Base-by-base conservation (phyloP, 768 basidiomycete genomes). In the Rhodotorula taiwanensis region DNA sequence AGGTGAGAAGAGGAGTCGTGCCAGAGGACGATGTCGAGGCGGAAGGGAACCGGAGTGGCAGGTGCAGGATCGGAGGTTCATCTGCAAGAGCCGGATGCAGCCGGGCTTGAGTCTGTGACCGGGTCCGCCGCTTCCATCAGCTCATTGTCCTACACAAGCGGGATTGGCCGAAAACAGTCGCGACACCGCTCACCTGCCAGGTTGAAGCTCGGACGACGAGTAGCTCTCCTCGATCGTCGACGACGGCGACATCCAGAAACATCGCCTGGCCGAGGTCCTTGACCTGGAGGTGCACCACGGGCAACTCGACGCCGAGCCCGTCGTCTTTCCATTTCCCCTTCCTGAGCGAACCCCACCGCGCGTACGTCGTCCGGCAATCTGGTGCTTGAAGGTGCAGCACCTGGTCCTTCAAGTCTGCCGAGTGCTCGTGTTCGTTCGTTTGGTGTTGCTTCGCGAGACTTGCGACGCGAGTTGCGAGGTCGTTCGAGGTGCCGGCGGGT, bases 301-400 rank as follows among this genome's bases (percentile, higher is more conserved):
- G 53, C 21, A 67, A 41, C n/a, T 55, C 25, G 11, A 67, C 36
- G 18, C 66, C 66, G 1, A 67, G 45, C 7, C 42, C 57, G 10
- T 39, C 25, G 9, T 44, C 13, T n/a, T 6, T 27, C 47, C 33
- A 41, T 6, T 5, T 28, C 41, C 13, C 45, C 16, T 51, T 14
- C 11, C 30, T 18, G 4, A 27, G 41, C 10, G 21, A 25, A 13
- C 49, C 66, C 53, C 57, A 62, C 25, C 53, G 42, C 2, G 62
- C 31, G 41, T 39, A 52, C n/a, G 66, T 67, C 20, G 52, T 59
- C 6, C 61, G 43, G 30, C 52, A 42, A 14, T 67, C 66, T 1
- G 66, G 66, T 23, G 49, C 57, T 21, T 67, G 66, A 5, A 67
- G 56, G 36, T 62, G 66, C 30, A 67, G 21, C 10, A 67, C 61